Evolutionary conservation across 1,139 yeast species (phyloP), one percentile per base, ranked within the genome.

Genomic region (Blastobotrys petasosporus): DNA sequence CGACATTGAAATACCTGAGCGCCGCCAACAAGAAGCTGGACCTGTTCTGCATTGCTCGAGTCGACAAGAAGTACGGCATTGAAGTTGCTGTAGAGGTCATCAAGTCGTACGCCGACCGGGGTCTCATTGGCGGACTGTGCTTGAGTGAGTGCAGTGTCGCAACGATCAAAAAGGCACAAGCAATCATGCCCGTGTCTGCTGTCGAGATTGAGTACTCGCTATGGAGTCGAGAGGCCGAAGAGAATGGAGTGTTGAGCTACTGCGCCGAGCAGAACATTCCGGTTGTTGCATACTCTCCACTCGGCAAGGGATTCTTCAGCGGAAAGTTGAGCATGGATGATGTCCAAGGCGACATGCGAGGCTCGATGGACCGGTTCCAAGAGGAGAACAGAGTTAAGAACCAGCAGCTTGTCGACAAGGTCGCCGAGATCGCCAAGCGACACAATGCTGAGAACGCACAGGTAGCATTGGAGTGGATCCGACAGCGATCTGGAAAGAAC

Each of bases 201-300:
- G 85, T 82, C 45, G 96, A 87, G 64, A 71, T 83, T 42, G 95
- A 87, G 65, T 72, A 81, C 49, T 84, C 94, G 2, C 58, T 86
- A 52, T 76, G 81, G 64, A 65, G 79, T n/a, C 74, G 75, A 41
- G 85, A 82, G 37, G 74, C 81, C 32, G 59, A 79, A 35, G 52
- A 65, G 8, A 77, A 82, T 57, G 94, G 90, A 1, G 73, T 82
- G 16, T 75, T 81, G 51, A 74, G 71, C n/a, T 63, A 69, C 3
- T 73, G 79, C 50, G 68, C 65, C 12, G 81, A 80, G 50, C 68
- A 76, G 35, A 69, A 69, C 12, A 74, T 86, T 48, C 83, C 92
- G 7, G 69, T 85, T 33, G 67, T 84, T 51, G 86, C 90, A 29
- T 86, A 87, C 65, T 82, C 94, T 28, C 95, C 95, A 37, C 70